Base-by-base conservation (phyloP, 2,329 filamentous ascomycete genomes). In the Pseudogymnoascus sp. region DNA sequence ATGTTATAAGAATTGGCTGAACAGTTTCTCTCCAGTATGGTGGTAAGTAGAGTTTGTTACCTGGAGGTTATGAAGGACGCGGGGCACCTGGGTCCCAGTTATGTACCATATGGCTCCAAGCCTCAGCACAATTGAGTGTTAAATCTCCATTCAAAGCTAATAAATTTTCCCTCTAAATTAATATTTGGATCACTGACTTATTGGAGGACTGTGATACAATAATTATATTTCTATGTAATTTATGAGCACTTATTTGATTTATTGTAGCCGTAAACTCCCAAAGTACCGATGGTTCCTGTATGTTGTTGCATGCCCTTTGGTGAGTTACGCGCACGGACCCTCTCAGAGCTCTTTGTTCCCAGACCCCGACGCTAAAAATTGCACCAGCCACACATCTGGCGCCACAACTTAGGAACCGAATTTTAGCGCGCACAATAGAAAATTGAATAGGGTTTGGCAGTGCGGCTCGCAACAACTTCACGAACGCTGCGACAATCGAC, bases 401-500 rank as follows among this genome's bases (percentile, higher is more conserved):
- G 58, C 58, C 58, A 60, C 58, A 60, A 25, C 9, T 6, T 41
- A 41, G 58, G 35, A 60, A 60, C 58, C 58, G 58, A 60, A 60
- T 4, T 60, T 60, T 60, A 60, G 58, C 58, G 58, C 58, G 58
- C 58, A 60, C 58, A 60, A 38, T 40, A 60, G 49, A 55, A 55
- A 55, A 33, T 55, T 55, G 49, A 35, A 55, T 55, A 55, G 49
- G 49, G 49, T 55, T 55, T 55, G 28, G 49, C 49, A 55, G 49
- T 55, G 49, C 49, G 49, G 49, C 49, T 55, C 49, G 49, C 49
- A 55, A 55, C 49, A 55, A 55, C 49, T 55, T 55, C 49, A 55
- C 49, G 49, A 55, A 55, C 49, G 49, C 49, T 55, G 49, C 49
- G 49, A 55, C 49, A 55, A 55, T 55, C 49, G 49, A 55, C 58